Conservation (phyloP, 108 stramenopile genomes). For the Pseudonitzschia delicatissima region DNA sequence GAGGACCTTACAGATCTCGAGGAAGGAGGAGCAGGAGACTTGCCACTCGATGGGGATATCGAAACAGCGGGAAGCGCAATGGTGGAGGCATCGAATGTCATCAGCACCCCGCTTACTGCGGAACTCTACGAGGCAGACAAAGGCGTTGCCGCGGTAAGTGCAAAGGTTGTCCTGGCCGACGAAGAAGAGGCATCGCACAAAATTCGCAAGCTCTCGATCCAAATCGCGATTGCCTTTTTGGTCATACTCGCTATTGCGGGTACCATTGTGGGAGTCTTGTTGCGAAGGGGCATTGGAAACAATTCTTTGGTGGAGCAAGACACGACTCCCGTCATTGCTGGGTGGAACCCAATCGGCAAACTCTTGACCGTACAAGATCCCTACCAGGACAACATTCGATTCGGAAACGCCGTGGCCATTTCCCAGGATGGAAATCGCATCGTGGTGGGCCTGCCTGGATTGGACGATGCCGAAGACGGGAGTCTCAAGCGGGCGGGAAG, state of each 20-base stretch:
- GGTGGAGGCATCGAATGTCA: background rate
- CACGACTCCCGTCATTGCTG: background rate
- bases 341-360: slow-evolving; percentile 28
- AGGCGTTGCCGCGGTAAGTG: slow-evolving; percentile 14
- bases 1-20: background rate
- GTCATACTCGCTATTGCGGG: slow-evolving; percentile 6
- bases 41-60: background rate
- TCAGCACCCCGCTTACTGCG: slow-evolving; percentile 19
- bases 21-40: background rate
- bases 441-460: slow-evolving; percentile 31
- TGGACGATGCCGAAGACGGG: slow-evolving; percentile 3
- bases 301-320: background rate
- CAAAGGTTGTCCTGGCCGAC: slow-evolving; percentile 8
- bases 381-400: slow-evolving; percentile 27
- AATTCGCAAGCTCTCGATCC: background rate
- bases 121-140: slow-evolving; percentile 26
- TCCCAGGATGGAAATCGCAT: slow-evolving; percentile 29
- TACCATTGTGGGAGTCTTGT: slow-evolving; percentile 12
- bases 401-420: slow-evolving; percentile 34
- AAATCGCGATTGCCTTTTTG: background rate
- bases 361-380: slow-evolving; percentile 23
- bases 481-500: slow-evolving; percentile 11
- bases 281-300: background rate
- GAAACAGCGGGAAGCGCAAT: background rate
- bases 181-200: background rate